These are phyloP conservation scores for Populus hybrid DNA, from an alignment of 441 rosid species.

Conservation along the genomic window DNA sequence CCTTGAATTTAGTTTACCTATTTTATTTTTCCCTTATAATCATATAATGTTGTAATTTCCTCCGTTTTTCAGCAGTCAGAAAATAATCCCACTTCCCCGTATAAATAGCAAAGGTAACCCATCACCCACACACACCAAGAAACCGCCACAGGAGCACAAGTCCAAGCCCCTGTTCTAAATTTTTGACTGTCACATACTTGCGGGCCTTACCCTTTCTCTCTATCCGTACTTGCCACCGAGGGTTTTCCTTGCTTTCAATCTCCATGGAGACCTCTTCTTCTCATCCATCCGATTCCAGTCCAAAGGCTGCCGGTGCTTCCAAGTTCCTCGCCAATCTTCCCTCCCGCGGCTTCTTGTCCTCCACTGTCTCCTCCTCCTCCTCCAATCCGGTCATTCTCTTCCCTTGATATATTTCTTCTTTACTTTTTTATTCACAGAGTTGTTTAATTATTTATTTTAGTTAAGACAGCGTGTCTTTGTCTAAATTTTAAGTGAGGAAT, in stretches of 20 bases:
- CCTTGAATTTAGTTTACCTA: not conserved
- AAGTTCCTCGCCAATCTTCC: slow-evolving; percentile 77
- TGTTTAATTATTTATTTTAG: not conserved
- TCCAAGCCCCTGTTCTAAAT: not conserved
- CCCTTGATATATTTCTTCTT: not conserved
- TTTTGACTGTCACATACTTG: not conserved
- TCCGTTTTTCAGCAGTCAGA: not conserved
- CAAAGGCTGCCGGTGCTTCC: slow-evolving; percentile 34
- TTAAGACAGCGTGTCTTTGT: not conserved
- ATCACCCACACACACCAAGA: not conserved
- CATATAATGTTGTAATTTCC: not conserved
- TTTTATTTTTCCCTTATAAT: not conserved
- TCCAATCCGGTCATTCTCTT: slow-evolving; percentile 58
- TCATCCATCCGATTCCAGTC: slow-evolving; percentile 36
- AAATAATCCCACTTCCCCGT: not conserved
- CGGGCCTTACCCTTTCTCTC: not conserved
- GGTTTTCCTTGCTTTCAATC: slow-evolving; percentile 17
- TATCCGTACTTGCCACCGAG: not conserved
- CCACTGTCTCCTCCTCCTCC: slow-evolving; percentile 48
- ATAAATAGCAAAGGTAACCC: not conserved
- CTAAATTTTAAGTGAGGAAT: not conserved
- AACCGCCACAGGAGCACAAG: not conserved
- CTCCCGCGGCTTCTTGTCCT: slow-evolving; percentile 77
- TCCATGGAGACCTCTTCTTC: slow-evolving; percentile 63
- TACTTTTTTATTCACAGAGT: not conserved